A percentile compares a stretch with the other conserved stretches of the same genome.
Evolutionary conservation across 2,329 filamentous ascomycete genomes (phyloP).

Genomic region (Fusarium caatingaense): DNA sequence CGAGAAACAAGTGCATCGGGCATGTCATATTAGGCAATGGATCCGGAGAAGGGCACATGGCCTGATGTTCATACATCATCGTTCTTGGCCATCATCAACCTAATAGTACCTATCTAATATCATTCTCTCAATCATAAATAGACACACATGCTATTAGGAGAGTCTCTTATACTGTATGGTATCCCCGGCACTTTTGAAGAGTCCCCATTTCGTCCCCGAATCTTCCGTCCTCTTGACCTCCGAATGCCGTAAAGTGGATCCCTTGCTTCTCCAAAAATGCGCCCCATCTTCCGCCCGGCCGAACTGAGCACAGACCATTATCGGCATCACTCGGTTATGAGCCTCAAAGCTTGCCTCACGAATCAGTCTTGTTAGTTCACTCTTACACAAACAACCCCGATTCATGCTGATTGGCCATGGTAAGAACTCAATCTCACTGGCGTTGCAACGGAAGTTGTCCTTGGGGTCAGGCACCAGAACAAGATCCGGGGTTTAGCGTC

Average conservation of each 20-base stretch:
- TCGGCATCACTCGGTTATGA: constrained; percentile 46
- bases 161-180: neutral
- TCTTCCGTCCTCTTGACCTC: constrained; percentile 1
- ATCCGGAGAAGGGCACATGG: constrained; percentile 20
- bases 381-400: neutral
- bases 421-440: neutral
- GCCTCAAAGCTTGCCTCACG: neutral
- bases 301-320: constrained; percentile 45
- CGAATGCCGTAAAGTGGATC: constrained; percentile 18
- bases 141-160: rapidly evolving
- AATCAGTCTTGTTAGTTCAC: neutral
- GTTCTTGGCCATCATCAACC: neutral
- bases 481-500: constrained; percentile 11
- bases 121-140: neutral
- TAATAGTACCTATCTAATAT: too few species aligned
- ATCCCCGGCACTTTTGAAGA: neutral
- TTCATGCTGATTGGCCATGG: neutral
- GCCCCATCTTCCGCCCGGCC: constrained; percentile 43
- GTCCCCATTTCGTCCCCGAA: neutral
- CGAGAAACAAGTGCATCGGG: constrained; percentile 35
- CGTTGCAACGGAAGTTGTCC: neutral
- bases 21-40: constrained; percentile 25
- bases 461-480: constrained; percentile 9
- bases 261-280: constrained; percentile 27
- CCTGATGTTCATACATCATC: constrained; percentile 25